A percentile compares a stretch with the other conserved stretches of the same genome.
These are phyloP conservation scores for Trifolium fragiferum DNA, from an alignment of 306 rosid genomes.

Conservation along the genomic window DNA sequence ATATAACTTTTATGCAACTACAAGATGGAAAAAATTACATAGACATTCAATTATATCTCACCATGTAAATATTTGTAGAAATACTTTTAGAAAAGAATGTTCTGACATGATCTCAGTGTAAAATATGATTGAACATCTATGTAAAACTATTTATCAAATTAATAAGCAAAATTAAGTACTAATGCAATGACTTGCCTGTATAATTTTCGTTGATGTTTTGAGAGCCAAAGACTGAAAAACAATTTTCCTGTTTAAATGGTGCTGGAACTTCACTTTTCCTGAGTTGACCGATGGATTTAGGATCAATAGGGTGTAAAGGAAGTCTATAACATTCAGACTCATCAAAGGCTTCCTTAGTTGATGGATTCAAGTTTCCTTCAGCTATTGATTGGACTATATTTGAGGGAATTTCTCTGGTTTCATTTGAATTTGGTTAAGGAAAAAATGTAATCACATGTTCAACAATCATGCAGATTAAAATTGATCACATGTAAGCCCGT, in stretches of 20 bases:
- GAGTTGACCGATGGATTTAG: constrained; percentile 41
- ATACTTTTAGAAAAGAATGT: not conserved
- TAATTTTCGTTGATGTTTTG: constrained; percentile 44
- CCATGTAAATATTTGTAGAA: not conserved
- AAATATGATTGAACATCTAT: not conserved
- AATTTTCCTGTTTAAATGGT: constrained; percentile 45
- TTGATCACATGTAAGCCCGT: not conserved
- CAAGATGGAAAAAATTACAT: not conserved
- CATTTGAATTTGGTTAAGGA: constrained; percentile 54
- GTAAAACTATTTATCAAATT: not conserved
- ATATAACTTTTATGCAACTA: not conserved
- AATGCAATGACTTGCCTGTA: constrained; percentile 60
- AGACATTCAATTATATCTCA: not conserved
- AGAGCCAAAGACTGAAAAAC: constrained; percentile 60
- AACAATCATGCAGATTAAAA: constrained; percentile 18
- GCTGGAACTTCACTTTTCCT: constrained; percentile 48
- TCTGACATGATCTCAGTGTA: not conserved
- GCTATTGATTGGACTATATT: constrained; percentile 77
- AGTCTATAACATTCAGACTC: constrained; percentile 44
- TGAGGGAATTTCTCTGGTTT: constrained; percentile 73
- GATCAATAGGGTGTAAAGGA: constrained; percentile 40
- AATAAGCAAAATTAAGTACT: not conserved
- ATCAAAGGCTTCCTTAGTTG: constrained; percentile 79
- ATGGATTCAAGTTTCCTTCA: constrained; percentile 82
- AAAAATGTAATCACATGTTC: constrained; percentile 12